Conservation (phyloP, 2,329 filamentous ascomycete species). For the Paracoccidioides brasiliensis region DNA sequence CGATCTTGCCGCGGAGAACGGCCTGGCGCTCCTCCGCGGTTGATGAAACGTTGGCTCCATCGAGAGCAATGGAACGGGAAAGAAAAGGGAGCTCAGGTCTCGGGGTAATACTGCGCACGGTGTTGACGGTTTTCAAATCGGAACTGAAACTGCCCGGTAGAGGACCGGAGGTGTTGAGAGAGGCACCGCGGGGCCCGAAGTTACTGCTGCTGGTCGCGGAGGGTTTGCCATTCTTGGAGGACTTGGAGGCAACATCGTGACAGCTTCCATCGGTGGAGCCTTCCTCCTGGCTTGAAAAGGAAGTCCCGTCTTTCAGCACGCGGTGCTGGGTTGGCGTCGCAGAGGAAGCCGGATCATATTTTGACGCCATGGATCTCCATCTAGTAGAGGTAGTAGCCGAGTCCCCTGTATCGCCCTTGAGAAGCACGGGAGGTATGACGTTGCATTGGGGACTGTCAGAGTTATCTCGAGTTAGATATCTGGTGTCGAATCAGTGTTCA, state of each 20-base stretch:
- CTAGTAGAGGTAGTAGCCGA: slow-evolving; percentile 18
- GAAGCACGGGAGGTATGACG: slow-evolving; percentile 4
- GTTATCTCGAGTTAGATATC: neutral
- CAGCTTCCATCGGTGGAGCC: slow-evolving; percentile 27
- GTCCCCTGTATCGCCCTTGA: slow-evolving; percentile 10
- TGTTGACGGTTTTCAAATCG: slow-evolving; percentile 59
- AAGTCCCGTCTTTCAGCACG: slow-evolving; percentile 24
- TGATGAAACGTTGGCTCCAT: slow-evolving; percentile 45
- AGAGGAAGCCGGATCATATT: slow-evolving; percentile 30
- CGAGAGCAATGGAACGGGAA: slow-evolving; percentile 31
- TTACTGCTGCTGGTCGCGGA: slow-evolving; percentile 47
- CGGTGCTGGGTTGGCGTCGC: slow-evolving; percentile 30
- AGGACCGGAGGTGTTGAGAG: slow-evolving; percentile 57
- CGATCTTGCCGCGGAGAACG: slow-evolving; percentile 68
- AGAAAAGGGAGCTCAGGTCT: slow-evolving; percentile 45
- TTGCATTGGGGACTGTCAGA: slow-evolving; percentile 7
- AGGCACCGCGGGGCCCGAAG: slow-evolving; percentile 54
- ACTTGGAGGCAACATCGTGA: slow-evolving; percentile 21
- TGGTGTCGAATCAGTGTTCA: no score
- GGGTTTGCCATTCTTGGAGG: slow-evolving; percentile 31
- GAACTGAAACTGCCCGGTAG: slow-evolving; percentile 79
- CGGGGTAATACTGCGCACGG: slow-evolving; percentile 49
- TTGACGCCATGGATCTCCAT: slow-evolving; percentile 36
- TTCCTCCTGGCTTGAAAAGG: slow-evolving; percentile 26
- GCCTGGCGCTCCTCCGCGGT: slow-evolving; percentile 61